Conservation (phyloP, 140 eudicot species). For the Bidens hawaiensis region DNA sequence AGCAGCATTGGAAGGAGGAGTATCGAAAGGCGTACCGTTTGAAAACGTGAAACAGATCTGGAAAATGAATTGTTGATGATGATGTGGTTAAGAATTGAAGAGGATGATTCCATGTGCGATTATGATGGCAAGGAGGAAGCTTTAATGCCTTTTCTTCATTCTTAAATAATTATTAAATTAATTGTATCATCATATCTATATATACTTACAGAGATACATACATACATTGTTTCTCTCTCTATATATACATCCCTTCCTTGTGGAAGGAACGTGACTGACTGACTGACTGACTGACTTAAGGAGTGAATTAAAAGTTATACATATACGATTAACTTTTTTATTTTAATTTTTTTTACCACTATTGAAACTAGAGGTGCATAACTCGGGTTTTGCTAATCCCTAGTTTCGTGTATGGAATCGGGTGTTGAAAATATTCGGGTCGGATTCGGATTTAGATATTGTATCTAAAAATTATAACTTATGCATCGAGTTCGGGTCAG, state of each 20-base stretch:
- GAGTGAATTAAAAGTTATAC: conserved; percentile 29
- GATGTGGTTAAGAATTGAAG: neutral
- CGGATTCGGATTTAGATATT: too few species aligned
- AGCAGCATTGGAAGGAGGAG: neutral
- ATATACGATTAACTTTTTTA: conserved; percentile 22
- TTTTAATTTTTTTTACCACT: neutral
- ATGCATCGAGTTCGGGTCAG: too few species aligned
- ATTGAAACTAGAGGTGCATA: too few species aligned
- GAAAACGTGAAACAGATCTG: conserved; percentile 25
- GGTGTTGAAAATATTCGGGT: too few species aligned
- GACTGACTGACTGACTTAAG: too few species aligned
- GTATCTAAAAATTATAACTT: too few species aligned
- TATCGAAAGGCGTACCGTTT: conserved; percentile 20
- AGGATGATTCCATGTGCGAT: conserved; percentile 29
- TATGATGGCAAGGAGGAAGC: conserved; percentile 19
- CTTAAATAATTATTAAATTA: conserved; percentile 6
- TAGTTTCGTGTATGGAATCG: too few species aligned
- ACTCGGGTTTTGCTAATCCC: too few species aligned
- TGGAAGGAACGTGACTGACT: too few species aligned
- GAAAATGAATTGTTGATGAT: too few species aligned
- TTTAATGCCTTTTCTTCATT: conserved; percentile 29
- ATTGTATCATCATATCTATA: too few species aligned
- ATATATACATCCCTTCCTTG: neutral
- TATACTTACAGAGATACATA: too few species aligned
- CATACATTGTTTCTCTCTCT: conserved; percentile 7